Evolutionary conservation across 768 basidiomycete genomes (phyloP), one percentile per base, ranked within the genome.

Genomic region (Favolaschia claudopus): DNA sequence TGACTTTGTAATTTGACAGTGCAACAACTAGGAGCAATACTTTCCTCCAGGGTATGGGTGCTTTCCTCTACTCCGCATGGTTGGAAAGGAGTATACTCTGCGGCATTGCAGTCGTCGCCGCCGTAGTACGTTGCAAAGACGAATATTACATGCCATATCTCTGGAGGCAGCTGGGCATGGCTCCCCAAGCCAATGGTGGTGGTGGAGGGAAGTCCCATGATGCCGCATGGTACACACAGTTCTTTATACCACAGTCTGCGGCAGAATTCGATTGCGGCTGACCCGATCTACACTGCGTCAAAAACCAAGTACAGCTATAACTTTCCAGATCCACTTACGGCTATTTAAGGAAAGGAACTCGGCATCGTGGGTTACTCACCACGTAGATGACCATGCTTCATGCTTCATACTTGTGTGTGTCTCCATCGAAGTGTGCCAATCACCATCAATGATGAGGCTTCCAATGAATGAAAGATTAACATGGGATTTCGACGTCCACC

Each of bases 111-210:
- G 24, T 47, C 42, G 20, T n/a, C n/a, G n/a, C n/a, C n/a, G n/a
- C 27, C 43, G 29, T 53, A 56, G 34, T 10, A 25, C 3, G 47
- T 55, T 20, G 55, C 49, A 31, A 46, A 52, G 24, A 36, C 37
- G 17, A 62, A 55, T 51, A 61, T 55, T 8, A 22, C 19, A 17
- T 48, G 60, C 60, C 53, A 61, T 20, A 61, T 38, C 31, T 61
- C 60, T 28, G 60, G 60, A 13, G 54, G 60, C 6, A 43, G 50
- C 8, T 19, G 25, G 15, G 40, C 6, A 20, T 38, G 32, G 22
- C n/a, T 17, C 9, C 9, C 38, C n/a, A n/a, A n/a, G n/a, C 19
- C 40, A 38, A 20, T 4, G 27, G 58, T 40, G 22, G 12, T 28
- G 36, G 36, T 37, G 44, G 17, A 31, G n/a, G 22, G 37, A 40